Evolutionary conservation across 306 rosid species (phyloP), one percentile per base, ranked within the genome.

Genomic region (Acmispon strigosus): DNA sequence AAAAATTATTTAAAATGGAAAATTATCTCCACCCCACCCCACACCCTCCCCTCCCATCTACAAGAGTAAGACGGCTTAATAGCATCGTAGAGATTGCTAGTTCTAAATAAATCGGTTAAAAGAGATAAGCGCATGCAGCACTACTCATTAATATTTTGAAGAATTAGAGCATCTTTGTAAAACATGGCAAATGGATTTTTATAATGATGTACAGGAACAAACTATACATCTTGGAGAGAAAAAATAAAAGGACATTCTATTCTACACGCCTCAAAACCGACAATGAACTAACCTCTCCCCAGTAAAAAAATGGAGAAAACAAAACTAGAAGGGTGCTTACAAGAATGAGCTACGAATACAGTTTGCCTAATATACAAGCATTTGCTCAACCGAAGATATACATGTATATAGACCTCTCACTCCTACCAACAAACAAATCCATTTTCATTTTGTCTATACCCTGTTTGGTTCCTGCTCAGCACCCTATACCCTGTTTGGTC

Each of bases 261-360:
- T 22, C 81, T 82, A 73, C 60, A 51, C 66, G 47, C 81, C 83
- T 74, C 76, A 78, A 74, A 78, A 78, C 56, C 54, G 52, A 70
- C 59, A 78, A 50, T 59, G 41, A 66, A 62, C 64, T 62, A 48
- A 63, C 51, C 61, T 73, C 80, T 63, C 66, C 83, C 66, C n/a
- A 68, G 60, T 29, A 58, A 78, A 77, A 76, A 69, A 70, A 48
- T 12, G 66, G 66, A 68, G 56, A 68, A 73, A 80, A 78, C 59
- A 65, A 78, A 78, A 74, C 83, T 73, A 73, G 17, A 75, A 56
- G 57, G 81, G 66, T 70, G 74, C 52, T 51, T 59, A 72, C 81
- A 51, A 72, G 76, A 82, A 74, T 64, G 78, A 78, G 73, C 76
- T 73, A 78, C 48, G 32, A 59, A 58, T 34, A 78, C 75, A 74